Percentiles rank a stretch among this genome's conserved stretches.
These are phyloP conservation scores for Botrytis paeoniae DNA, from an alignment of 2,329 filamentous ascomycete genomes.

Conservation along the genomic window DNA sequence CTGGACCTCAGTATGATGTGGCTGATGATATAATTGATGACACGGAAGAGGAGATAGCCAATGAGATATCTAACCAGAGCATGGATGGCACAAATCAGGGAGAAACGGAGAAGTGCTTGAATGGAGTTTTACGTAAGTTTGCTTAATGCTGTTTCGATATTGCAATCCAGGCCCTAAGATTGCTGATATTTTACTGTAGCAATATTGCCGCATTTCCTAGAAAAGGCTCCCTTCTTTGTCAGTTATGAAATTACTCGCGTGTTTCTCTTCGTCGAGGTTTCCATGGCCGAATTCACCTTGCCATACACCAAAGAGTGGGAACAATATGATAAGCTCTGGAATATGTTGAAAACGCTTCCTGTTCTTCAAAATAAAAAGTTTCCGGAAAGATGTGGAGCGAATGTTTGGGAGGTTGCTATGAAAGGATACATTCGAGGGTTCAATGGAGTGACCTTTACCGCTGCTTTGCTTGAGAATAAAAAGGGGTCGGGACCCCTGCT, in stretches of 20 bases:
- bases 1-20: neutral
- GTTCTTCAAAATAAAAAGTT: constrained; percentile 46
- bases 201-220: constrained; percentile 26
- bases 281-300: constrained; percentile 26
- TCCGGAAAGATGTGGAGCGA: constrained; percentile 45
- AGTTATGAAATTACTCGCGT: constrained; percentile 37
- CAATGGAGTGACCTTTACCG: constrained; percentile 45
- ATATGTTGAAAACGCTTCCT: constrained; percentile 41
- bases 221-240: constrained; percentile 25
- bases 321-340: constrained; percentile 46
- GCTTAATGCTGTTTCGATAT: neutral
- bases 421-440: constrained; percentile 36
- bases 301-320: constrained; percentile 38
- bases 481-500: constrained; percentile 43
- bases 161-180: neutral
- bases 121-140: constrained; percentile 1
- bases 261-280: constrained; percentile 31
- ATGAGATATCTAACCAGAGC: neutral
- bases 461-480: constrained; percentile 42
- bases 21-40: neutral
- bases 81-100: neutral
- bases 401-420: constrained; percentile 44
- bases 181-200: constrained; percentile 22
- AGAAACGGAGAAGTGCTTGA: constrained; percentile 21
- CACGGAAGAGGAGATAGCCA: neutral